Conservation (phyloP, 169 alveolate species). For the Plasmodium billcollinsi region DNA sequence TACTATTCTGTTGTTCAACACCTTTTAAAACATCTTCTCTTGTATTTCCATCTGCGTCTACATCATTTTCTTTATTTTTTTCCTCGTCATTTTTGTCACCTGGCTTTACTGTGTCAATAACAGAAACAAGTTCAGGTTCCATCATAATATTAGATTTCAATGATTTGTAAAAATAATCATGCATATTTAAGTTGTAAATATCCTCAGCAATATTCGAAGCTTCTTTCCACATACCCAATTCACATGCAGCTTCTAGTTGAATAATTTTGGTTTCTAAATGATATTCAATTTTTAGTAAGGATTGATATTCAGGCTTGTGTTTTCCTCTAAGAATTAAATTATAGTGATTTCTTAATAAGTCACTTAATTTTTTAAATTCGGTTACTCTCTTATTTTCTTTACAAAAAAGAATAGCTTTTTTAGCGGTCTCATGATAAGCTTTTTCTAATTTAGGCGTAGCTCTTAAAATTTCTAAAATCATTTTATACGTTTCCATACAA, state of each 20-base stretch:
- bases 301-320: slow-evolving; percentile 89
- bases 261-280: slow-evolving; percentile 93
- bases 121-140: slow-evolving; percentile 19
- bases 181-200: slow-evolving; percentile 88
- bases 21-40: not conserved
- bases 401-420: slow-evolving; percentile 94
- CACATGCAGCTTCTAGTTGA: slow-evolving; percentile 94
- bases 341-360: slow-evolving; percentile 93
- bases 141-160: slow-evolving; percentile 12
- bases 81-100: not conserved
- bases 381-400: slow-evolving; percentile 92
- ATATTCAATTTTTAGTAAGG: slow-evolving; percentile 89
- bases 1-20: not conserved
- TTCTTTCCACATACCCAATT: slow-evolving; percentile 95
- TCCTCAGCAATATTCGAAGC: slow-evolving; percentile 96
- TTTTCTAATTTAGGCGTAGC: slow-evolving; percentile 95
- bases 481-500: slow-evolving; percentile 96
- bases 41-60: not conserved
- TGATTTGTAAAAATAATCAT: slow-evolving; percentile 82
- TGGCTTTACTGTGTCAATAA: slow-evolving; percentile 3
- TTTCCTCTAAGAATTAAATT: slow-evolving; percentile 90
- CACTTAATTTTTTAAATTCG: slow-evolving; percentile 96
- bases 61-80: not conserved
- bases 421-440: slow-evolving; percentile 96
- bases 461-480: slow-evolving; percentile 94